Evolutionary conservation across 1,139 yeast genomes (phyloP).

Genomic region (Protomyces inundatus): DNA sequence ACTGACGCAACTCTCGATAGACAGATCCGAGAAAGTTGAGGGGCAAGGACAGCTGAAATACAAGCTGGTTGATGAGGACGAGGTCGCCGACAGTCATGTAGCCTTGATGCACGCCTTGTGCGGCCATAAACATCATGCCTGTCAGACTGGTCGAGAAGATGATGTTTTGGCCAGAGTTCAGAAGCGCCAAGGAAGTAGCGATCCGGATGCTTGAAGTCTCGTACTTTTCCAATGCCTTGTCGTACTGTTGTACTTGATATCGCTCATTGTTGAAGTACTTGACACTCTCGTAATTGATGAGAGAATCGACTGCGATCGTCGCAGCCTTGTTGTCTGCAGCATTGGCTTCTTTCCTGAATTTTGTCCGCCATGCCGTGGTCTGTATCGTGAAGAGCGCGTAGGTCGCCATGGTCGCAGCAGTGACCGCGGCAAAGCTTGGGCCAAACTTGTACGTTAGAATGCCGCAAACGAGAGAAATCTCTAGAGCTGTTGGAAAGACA

Average conservation of each 20-base stretch:
- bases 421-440: slow-evolving; percentile 77
- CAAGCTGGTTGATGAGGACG: slow-evolving; percentile 92
- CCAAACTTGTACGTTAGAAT: slow-evolving; percentile 88
- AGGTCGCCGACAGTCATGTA: slow-evolving; percentile 86
- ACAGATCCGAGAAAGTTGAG: slow-evolving; percentile 91
- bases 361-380: slow-evolving; percentile 96
- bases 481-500: slow-evolving; percentile 86
- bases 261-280: slow-evolving; percentile 88
- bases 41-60: slow-evolving; percentile 91
- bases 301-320: slow-evolving; percentile 84
- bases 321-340: slow-evolving; percentile 94
- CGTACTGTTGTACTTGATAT: slow-evolving; percentile 74
- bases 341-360: slow-evolving; percentile 84
- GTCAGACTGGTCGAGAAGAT: slow-evolving; percentile 90
- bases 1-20: slow-evolving; percentile 76
- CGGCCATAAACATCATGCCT: slow-evolving; percentile 99
- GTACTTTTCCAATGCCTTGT: slow-evolving; percentile 64
- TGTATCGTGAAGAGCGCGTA: slow-evolving; percentile 80
- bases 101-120: slow-evolving; percentile 82
- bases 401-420: slow-evolving; percentile 78
- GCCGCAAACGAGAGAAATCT: slow-evolving; percentile 88
- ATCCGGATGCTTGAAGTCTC: slow-evolving; percentile 81
- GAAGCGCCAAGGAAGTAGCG: slow-evolving; percentile 84
- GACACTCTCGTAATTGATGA: slow-evolving; percentile 90
- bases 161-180: slow-evolving; percentile 87